Base-by-base conservation (phyloP, 495 filamentous ascomycete genomes). In the Trichoderma reesei region DNA sequence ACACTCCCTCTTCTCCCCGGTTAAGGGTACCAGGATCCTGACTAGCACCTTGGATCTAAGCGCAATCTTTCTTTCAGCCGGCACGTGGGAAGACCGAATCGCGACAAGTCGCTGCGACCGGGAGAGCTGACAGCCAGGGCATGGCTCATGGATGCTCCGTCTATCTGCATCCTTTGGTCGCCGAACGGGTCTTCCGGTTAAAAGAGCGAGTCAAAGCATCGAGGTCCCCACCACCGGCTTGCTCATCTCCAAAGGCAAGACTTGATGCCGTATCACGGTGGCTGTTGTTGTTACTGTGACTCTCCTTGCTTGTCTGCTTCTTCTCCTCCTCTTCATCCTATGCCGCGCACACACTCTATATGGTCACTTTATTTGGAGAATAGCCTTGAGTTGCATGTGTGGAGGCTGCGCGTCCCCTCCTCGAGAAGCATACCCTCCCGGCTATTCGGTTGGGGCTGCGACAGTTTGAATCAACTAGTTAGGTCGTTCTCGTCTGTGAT, bases 41-140 rank as follows among this genome's bases (percentile, higher is more conserved):
- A 56, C 51, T 56, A 56, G 51, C 26, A 26, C 6, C 26, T n/a
- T 56, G 33, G 51, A 56, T 56, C 51, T 56, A 56, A 56, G 51
- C 51, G 51, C 51, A 56, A 33, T 26, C 11, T 56, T 56, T 26
- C 11, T 56, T 56, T 56, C 18, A 20, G 26, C 51, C 26, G 11
- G 31, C 51, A 34, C 51, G 51, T 56, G 51, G 51, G 3, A 26
- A 34, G 26, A 3, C 8, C 26, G n/a, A 46, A 46, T 46, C n/a
- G 16, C 42, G 42, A 5, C 11, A 9, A 46, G 26, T 31, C 26
- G 8, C 20, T 56, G 20, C 31, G 8, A 39, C 6, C 51, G 16
- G 51, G 51, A 20, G 14, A 2, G 3, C 14, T 39, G 38, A 16
- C 9, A 48, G 16, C 14, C 14, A 48, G 44, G 16, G 11, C 11